These are phyloP conservation scores for Fusarium algeriense DNA, from an alignment of 2,329 filamentous ascomycete species.

Conservation along the genomic window DNA sequence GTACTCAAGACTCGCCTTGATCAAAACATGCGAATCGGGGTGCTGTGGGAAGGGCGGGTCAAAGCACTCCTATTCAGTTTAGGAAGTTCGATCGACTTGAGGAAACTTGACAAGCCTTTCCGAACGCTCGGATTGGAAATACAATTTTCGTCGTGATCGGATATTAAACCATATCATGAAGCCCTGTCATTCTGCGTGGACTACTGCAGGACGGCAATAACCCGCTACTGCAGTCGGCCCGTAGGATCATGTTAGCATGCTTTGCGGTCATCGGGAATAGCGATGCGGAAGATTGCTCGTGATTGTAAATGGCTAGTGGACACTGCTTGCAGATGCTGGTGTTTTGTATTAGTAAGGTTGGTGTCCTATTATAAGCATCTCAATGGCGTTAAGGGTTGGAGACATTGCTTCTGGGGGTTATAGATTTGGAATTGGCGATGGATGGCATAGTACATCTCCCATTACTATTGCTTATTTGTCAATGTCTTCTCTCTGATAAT, in stretches of 20 bases:
- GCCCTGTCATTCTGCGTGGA: neutral
- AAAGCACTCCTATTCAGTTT: constrained; percentile 94
- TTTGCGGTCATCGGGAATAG: constrained; percentile 19
- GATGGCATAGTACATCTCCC: neutral
- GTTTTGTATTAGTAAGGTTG: constrained; percentile 16
- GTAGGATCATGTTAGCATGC: constrained; percentile 11
- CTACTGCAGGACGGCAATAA: constrained; percentile 8
- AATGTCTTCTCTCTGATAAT: neutral
- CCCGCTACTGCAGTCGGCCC: constrained; percentile 18
- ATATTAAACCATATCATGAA: constrained; percentile 1
- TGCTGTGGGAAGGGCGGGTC: constrained; percentile 92
- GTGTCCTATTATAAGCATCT: constrained; percentile 28
- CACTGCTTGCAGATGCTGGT: neutral
- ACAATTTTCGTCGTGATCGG: constrained; percentile 80
- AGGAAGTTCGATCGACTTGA: constrained; percentile 86
- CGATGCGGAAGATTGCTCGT: neutral
- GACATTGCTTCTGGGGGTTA: constrained; percentile 1
- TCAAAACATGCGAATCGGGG: constrained; percentile 85
- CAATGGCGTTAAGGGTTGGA: constrained; percentile 30
- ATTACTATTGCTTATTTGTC: neutral
- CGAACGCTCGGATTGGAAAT: constrained; percentile 82
- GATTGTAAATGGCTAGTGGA: neutral
- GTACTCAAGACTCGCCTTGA: constrained; percentile 92
- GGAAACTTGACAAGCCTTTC: constrained; percentile 80
- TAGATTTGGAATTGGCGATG: constrained; percentile 15